These are phyloP conservation scores for Monosporascus sp. DNA, from an alignment of 2,329 filamentous ascomycete species.

Conservation along the genomic window DNA sequence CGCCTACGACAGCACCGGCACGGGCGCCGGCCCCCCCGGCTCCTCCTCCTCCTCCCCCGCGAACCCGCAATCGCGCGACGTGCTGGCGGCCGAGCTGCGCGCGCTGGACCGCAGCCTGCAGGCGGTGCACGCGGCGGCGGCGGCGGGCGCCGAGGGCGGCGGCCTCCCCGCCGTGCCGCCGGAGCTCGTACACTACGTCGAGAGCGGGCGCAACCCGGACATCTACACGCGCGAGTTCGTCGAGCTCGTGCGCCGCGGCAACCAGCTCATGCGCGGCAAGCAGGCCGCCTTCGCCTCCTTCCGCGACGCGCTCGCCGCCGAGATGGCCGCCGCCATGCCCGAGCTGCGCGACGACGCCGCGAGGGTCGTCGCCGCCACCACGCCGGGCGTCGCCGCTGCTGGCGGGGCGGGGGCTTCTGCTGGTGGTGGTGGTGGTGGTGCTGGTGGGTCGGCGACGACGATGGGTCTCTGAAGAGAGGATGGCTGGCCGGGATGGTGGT, in stretches of 20 bases:
- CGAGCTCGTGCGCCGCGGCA: conserved; percentile 60
- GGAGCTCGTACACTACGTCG: conserved; percentile 64
- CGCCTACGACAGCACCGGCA: conserved; percentile 51
- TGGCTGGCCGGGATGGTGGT: too few relatives aligned
- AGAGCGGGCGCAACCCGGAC: conserved; percentile 67
- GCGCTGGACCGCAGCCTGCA: conserved; percentile 36
- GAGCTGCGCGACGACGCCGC: conserved; percentile 52
- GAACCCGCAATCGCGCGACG: conserved; percentile 39
- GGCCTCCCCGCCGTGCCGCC: conserved; percentile 51
- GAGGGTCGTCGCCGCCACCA: conserved; percentile 44
- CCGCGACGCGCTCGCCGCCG: conserved; percentile 56
- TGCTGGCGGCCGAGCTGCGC: conserved; percentile 49
- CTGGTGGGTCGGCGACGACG: background rate
- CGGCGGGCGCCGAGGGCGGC: conserved; percentile 19
- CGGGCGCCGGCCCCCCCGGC: conserved; percentile 1
- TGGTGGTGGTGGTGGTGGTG: conserved; percentile 1
- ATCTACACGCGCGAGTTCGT: conserved; percentile 72
- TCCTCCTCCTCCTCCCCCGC: conserved; percentile 1
- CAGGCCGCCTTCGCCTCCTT: conserved; percentile 56
- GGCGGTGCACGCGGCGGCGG: conserved; percentile 36
- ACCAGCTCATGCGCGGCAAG: conserved; percentile 65
- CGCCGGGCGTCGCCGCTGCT: conserved; percentile 16
- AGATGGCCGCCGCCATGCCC: conserved; percentile 54
- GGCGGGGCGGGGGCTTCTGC: background rate
- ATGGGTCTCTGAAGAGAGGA: too few relatives aligned